Conservation (phyloP, 768 basidiomycete species). For the Russula earlei region DNA sequence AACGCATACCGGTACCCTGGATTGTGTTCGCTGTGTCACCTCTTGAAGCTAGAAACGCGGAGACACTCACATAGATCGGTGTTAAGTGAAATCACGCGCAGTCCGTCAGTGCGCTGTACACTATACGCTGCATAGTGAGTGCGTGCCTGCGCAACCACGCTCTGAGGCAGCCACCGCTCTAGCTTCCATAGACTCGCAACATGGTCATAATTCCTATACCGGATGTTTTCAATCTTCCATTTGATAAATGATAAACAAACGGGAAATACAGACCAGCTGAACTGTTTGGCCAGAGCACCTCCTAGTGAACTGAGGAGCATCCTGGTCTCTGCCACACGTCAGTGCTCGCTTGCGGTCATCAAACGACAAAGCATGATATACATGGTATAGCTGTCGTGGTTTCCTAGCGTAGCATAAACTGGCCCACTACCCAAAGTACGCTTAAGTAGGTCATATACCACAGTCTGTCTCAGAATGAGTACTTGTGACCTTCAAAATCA, state of each 20-base stretch:
- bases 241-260: neutral
- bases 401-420: slow-evolving; percentile 68
- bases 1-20: slow-evolving; percentile 24
- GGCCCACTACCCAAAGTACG: slow-evolving; percentile 52
- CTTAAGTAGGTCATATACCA: slow-evolving; percentile 60
- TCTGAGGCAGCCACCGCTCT: slow-evolving; percentile 56
- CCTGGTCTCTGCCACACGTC: slow-evolving; percentile 38
- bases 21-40: neutral
- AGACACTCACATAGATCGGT: slow-evolving; percentile 60
- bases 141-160: slow-evolving; percentile 46
- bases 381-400: slow-evolving; percentile 69
- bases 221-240: neutral
- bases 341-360: neutral
- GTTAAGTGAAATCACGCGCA: slow-evolving; percentile 66
- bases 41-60: slow-evolving; percentile 2
- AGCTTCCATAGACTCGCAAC: slow-evolving; percentile 62
- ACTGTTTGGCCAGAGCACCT: slow-evolving; percentile 46
- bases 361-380: slow-evolving; percentile 24
- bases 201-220: slow-evolving; percentile 64
- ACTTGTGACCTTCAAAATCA: neutral
- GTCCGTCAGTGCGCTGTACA: slow-evolving; percentile 54
- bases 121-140: slow-evolving; percentile 68
- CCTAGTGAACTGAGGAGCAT: slow-evolving; percentile 51
- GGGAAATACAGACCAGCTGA: slow-evolving; percentile 43
- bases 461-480: slow-evolving; percentile 32